Conservation (phyloP, 169 alveolate species). For the Plasmodium yoelii region DNA sequence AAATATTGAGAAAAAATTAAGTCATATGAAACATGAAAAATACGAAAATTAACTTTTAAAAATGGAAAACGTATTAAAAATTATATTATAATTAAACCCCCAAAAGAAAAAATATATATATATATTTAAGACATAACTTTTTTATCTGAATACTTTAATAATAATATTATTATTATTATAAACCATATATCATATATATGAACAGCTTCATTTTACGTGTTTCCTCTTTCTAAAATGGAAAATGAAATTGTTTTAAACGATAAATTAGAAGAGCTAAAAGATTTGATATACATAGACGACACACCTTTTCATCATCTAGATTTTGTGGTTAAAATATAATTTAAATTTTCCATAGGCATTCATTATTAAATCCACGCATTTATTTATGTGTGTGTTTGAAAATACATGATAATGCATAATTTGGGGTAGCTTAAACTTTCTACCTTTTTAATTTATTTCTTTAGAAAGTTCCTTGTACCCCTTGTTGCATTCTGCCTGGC, state of each 20-base stretch:
- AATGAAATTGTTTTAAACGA: slow-evolving; percentile 61
- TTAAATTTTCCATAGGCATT: not conserved
- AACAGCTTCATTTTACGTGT: too few relatives aligned
- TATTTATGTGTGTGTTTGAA: not conserved
- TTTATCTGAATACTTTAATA: too few relatives aligned
- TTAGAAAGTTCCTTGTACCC: slow-evolving; percentile 85
- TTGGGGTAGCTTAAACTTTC: not conserved
- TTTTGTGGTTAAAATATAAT: slow-evolving; percentile 29
- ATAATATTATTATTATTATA: too few relatives aligned
- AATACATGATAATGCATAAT: not conserved
- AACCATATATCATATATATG: too few relatives aligned
- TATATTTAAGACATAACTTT: too few relatives aligned
- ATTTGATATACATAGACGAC: slow-evolving; percentile 62
- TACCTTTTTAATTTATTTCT: not conserved
- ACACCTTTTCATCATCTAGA: slow-evolving; percentile 59
- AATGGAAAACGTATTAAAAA: too few relatives aligned
- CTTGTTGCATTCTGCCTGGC: slow-evolving; percentile 82
- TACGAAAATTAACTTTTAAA: too few relatives aligned
- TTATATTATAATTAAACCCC: too few relatives aligned
- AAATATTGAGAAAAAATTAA: too few relatives aligned
- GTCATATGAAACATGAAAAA: too few relatives aligned
- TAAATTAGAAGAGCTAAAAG: slow-evolving; percentile 66
- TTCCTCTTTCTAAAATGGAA: slow-evolving; percentile 57
- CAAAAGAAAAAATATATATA: too few relatives aligned
- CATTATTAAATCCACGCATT: not conserved